phyloP scores from a whole-genome alignment of 345 rosid species.

The Aegle marmelos region DNA sequence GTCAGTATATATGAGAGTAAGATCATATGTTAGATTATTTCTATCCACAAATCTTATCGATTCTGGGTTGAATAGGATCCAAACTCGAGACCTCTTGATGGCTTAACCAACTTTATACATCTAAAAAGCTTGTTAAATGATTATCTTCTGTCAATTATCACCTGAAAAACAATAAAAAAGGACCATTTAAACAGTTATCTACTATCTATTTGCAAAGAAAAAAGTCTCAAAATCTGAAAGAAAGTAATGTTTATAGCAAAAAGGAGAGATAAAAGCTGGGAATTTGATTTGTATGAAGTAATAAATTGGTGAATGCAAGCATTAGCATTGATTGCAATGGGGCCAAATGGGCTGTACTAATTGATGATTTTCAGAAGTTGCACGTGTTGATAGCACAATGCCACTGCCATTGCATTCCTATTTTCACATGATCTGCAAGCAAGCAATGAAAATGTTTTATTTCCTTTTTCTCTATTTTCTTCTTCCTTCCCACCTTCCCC shows the following conservation, averaged over 20 bases:
- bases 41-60: neutral
- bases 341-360: neutral
- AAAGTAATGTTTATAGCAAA: neutral
- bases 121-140: neutral
- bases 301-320: neutral
- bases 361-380: constrained; percentile 25
- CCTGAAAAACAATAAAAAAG: neutral
- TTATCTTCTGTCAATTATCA: neutral
- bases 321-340: neutral
- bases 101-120: neutral
- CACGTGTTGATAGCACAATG: constrained; percentile 9
- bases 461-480: too few relatives aligned
- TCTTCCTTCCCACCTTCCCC: too few relatives aligned
- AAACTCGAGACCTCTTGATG: too few relatives aligned
- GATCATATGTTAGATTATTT: neutral
- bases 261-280: neutral
- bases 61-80: neutral
- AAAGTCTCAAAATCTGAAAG: neutral
- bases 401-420: neutral
- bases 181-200: neutral
- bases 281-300: neutral
- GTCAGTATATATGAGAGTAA: neutral
- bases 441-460: neutral
- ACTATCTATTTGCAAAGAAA: neutral
- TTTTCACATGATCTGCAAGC: constrained; percentile 11